Evolutionary conservation across 208 protist species (phyloP).

Genomic region (Leishmania guyanensis): DNA sequence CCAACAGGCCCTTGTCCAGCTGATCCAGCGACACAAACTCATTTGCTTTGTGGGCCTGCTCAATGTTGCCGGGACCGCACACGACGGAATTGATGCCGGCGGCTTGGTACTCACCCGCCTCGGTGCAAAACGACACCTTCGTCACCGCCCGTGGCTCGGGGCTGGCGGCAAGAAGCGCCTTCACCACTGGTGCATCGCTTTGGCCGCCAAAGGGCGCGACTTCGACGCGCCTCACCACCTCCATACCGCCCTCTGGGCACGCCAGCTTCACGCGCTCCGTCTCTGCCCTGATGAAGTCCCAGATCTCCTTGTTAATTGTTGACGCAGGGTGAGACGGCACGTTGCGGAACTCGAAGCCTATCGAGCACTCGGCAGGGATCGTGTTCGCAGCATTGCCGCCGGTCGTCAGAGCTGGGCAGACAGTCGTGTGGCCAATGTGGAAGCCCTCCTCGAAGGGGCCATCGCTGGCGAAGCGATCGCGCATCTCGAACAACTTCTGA

Average conservation of each 20-base stretch:
- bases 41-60: conserved; percentile 68
- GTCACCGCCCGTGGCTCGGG: conserved; percentile 8
- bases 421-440: conserved; percentile 35
- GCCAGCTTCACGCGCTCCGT: conserved; percentile 22
- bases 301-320: conserved; percentile 34
- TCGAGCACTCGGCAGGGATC: conserved; percentile 46
- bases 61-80: conserved; percentile 64
- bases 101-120: conserved; percentile 53
- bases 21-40: conserved; percentile 67
- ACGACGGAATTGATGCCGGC: conserved; percentile 60
- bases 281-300: conserved; percentile 30
- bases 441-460: conserved; percentile 46
- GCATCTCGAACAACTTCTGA: conserved; percentile 38
- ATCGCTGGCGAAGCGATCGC: conserved; percentile 41
- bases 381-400: conserved; percentile 65
- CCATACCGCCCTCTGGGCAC: conserved; percentile 15
- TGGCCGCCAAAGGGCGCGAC: conserved; percentile 32
- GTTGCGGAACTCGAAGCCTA: conserved; percentile 62
- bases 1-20: conserved; percentile 43
- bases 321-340: conserved; percentile 33
- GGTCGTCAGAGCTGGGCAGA: conserved; percentile 38
- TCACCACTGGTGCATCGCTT: conserved; percentile 28
- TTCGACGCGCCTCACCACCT: conserved; percentile 9
- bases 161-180: conserved; percentile 30
- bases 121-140: conserved; percentile 63